A percentile compares a stretch with the other conserved stretches of the same genome.
These are phyloP conservation scores for Neurospora sp. DNA, from an alignment of 495 filamentous ascomycete genomes.

Conservation along the genomic window DNA sequence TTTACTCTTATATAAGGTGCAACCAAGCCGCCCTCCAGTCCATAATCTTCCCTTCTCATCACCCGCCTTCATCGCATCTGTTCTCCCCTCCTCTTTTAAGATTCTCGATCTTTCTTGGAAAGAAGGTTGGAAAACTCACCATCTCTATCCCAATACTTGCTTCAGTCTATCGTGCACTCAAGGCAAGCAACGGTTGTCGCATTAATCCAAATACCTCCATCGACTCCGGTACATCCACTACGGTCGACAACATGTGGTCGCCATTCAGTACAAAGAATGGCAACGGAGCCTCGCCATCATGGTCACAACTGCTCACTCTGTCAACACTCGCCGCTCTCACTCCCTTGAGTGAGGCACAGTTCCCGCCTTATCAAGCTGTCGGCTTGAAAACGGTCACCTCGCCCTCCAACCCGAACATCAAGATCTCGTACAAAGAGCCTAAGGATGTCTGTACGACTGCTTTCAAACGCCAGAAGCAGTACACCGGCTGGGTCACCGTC, in stretches of 20 bases:
- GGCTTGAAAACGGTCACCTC: slow-evolving; percentile 45
- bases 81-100: neutral
- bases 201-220: neutral
- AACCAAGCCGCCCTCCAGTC: neutral
- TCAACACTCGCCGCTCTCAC: neutral
- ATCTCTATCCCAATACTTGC: neutral
- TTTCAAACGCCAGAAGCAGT: slow-evolving; percentile 47
- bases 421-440: slow-evolving; percentile 48
- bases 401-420: slow-evolving; percentile 47
- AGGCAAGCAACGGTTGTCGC: neutral
- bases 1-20: neutral
- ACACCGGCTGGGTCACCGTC: slow-evolving; percentile 40
- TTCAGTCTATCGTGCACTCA: neutral
- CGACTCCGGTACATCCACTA: neutral
- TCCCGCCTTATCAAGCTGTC: neutral
- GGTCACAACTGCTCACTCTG: neutral
- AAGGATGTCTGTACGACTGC: slow-evolving; percentile 44
- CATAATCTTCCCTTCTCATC: neutral
- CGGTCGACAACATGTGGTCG: neutral
- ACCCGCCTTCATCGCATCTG: neutral
- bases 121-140: neutral
- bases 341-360: slow-evolving; percentile 3
- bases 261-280: neutral
- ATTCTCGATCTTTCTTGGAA: neutral
- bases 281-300: neutral